Conservation (phyloP, 768 basidiomycete genomes). For the Leccinum incarnatum region DNA sequence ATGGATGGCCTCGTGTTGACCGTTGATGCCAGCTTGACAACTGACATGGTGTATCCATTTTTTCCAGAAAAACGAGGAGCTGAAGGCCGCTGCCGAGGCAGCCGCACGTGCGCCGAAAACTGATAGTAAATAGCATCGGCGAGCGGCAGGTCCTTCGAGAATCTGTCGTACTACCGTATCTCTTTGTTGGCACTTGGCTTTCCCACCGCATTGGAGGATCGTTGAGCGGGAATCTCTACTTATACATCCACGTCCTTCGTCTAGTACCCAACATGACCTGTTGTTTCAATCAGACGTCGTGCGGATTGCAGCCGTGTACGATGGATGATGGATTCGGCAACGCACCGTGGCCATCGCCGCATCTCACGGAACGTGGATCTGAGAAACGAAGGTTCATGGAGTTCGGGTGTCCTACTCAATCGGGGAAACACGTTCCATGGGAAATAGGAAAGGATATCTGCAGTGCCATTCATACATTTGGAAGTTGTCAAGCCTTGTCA, state of each 20-base stretch:
- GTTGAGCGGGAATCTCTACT: slow-evolving; percentile 12
- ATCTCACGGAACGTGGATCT: slow-evolving; percentile 25
- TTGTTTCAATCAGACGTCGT: background rate
- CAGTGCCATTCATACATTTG: slow-evolving; percentile 8
- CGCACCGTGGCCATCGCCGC: slow-evolving; percentile 20
- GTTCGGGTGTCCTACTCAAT: slow-evolving; percentile 10
- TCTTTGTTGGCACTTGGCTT: background rate
- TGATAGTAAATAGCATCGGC: slow-evolving; percentile 38
- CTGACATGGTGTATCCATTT: slow-evolving; percentile 8
- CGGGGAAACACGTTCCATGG: slow-evolving; percentile 9
- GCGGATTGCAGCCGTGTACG: background rate
- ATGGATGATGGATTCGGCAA: slow-evolving; percentile 13
- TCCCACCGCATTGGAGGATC: slow-evolving; percentile 10
- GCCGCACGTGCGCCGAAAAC: slow-evolving; percentile 12
- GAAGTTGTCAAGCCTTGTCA: slow-evolving; percentile 3
- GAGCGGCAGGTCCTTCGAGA: slow-evolving; percentile 17
- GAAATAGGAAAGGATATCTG: slow-evolving; percentile 3
- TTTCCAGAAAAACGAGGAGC: slow-evolving; percentile 54
- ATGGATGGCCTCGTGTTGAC: slow-evolving; percentile 19
- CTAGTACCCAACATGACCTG: slow-evolving; percentile 13
- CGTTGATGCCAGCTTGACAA: background rate
- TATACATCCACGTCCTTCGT: slow-evolving; percentile 11
- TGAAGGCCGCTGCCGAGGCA: slow-evolving; percentile 35
- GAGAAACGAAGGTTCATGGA: slow-evolving; percentile 2
- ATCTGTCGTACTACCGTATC: slow-evolving; percentile 11